Base-by-base conservation (phyloP, 2,329 filamentous ascomycete species). In the Aspergillus alliaceus region DNA sequence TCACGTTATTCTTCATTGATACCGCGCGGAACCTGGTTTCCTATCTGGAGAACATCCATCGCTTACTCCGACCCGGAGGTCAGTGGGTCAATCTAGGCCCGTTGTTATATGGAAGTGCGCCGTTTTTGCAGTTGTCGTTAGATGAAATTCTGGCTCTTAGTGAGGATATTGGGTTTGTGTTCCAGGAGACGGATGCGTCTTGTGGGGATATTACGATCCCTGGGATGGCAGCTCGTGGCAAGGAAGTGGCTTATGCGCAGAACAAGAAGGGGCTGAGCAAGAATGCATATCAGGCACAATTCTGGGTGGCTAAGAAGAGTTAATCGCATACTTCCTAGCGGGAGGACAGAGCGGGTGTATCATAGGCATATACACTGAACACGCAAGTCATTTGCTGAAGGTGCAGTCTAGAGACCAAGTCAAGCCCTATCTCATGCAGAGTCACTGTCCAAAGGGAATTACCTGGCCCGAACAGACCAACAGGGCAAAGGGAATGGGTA, bases 1-100 rank as follows among this genome's bases (percentile, higher is more conserved):
- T 84, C 0, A 85, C 84, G 0, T 78, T 84, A 42, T 86, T 85
- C 70, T 86, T 86, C 69, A 85, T 86, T 60, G 84, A 86, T 63
- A 86, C 83, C 0, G 83, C 84, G 0, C 77, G 82, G 0, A 86
- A 86, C 53, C 66, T 85, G 1, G 75, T 84, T 66, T 70, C 64
- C 0, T 86, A 86, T 58, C 72, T 86, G 6, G 81, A 85, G 34
- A 83, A 78, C 0, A 85, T 85, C 42, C 73, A 80, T 50, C 67
- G 66, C 0, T 62, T 83, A 0, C 72, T 86, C 2, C 76, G 72
- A 42, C 65, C 68, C 0, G 82, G 81, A 0, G 83, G 83, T 0
- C 66, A 74, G 34, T 85, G 83, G 83, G 69, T 86, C 24, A 86
- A 86, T 50, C 75, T 85, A 0, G 84, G 83, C 0, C 84, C 83